Evolutionary conservation across 352 stramenopile genomes (phyloP).

Genomic region (Phytophthora idaei): DNA sequence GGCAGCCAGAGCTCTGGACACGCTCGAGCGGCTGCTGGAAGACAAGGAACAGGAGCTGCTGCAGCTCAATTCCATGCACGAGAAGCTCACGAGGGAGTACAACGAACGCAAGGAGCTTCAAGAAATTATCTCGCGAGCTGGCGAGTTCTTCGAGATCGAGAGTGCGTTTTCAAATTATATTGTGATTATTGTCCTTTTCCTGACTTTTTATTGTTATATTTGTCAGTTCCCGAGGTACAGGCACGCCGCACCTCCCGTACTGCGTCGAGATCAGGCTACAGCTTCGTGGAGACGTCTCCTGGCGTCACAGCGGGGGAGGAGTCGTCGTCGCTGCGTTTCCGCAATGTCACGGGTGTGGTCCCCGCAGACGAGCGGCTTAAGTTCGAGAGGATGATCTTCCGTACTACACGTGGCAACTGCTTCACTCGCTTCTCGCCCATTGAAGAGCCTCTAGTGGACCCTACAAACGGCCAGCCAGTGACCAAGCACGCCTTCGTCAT

Average conservation of each 20-base stretch:
- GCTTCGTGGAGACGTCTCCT: slow-evolving; percentile 43
- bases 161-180: slow-evolving; percentile 32
- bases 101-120: slow-evolving; percentile 94
- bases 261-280: slow-evolving; percentile 60
- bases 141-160: slow-evolving; percentile 90
- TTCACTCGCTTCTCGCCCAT: slow-evolving; percentile 97
- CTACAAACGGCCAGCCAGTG: slow-evolving; percentile 86
- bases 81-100: slow-evolving; percentile 98
- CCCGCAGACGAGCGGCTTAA: slow-evolving; percentile 92
- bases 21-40: slow-evolving; percentile 95
- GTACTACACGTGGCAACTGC: slow-evolving; percentile 98
- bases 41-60: slow-evolving; percentile 96
- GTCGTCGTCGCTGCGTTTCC: slow-evolving; percentile 86
- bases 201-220: slow-evolving; percentile 9
- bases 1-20: slow-evolving; percentile 90
- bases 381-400: slow-evolving; percentile 99
- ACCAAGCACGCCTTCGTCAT: slow-evolving; percentile 92
- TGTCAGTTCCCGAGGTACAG: slow-evolving; percentile 58
- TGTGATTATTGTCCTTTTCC: slow-evolving; percentile 4
- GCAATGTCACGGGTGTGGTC: slow-evolving; percentile 94
- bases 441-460: slow-evolving; percentile 90
- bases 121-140: slow-evolving; percentile 78
- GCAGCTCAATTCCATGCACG: slow-evolving; percentile 97
- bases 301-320: slow-evolving; percentile 32
- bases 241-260: slow-evolving; percentile 60